These are phyloP conservation scores for Nitzschia sp. DNA, from an alignment of 108 stramenopile genomes.

Conservation along the genomic window DNA sequence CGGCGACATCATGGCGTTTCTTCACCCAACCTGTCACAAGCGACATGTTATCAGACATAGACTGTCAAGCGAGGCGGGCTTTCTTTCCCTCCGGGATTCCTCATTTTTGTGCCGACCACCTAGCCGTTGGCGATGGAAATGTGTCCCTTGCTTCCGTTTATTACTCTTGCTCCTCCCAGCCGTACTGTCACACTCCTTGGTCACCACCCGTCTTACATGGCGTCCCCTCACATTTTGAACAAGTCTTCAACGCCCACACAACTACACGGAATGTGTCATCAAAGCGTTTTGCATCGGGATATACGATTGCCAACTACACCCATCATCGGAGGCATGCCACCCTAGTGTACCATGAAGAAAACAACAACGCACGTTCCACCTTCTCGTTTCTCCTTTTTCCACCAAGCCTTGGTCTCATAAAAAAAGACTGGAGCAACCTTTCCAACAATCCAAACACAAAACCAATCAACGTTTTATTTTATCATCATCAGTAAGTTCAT, in stretches of 20 bases:
- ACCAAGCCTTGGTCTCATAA: no score
- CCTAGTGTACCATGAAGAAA: no score
- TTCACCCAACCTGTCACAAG: slow-evolving; percentile 2
- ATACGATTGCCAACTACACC: no score
- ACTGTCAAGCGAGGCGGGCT: no score
- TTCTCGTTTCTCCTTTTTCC: no score
- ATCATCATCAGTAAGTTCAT: no score
- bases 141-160: slow-evolving; percentile 7
- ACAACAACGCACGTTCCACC: no score
- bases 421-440: no score
- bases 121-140: not conserved
- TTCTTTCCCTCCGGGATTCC: no score
- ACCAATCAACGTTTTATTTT: no score
- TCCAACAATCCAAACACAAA: no score
- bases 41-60: not conserved
- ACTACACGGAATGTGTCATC: slow-evolving; percentile 1
- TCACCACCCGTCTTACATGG: slow-evolving; percentile 1
- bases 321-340: no score
- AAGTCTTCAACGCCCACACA: slow-evolving; percentile 9
- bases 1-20: not conserved
- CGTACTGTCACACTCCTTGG: slow-evolving; percentile 8
- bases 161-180: slow-evolving; percentile 1
- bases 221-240: slow-evolving; percentile 14
- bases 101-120: not conserved
- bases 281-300: not conserved